These are phyloP conservation scores for Claviceps sp. DNA, from an alignment of 2,329 filamentous ascomycete species.

Conservation along the genomic window DNA sequence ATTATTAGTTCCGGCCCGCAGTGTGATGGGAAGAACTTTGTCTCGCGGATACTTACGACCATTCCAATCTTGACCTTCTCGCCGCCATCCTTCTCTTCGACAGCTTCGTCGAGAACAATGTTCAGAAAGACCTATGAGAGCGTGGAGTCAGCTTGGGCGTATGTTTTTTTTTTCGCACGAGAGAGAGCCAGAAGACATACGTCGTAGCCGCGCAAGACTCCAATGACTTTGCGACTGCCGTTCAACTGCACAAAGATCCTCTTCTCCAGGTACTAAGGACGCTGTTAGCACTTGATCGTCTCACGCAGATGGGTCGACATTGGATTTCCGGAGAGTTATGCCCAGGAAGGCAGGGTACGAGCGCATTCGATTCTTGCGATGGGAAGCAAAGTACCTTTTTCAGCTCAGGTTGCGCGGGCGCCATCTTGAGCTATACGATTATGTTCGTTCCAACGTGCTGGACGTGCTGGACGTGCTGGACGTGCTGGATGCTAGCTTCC, in stretches of 20 bases:
- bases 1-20: not conserved
- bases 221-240: constrained; percentile 93
- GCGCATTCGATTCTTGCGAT: not conserved
- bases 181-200: constrained; percentile 36
- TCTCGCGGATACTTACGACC: constrained; percentile 50
- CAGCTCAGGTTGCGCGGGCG: constrained; percentile 95
- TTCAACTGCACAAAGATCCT: constrained; percentile 95
- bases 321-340: not conserved
- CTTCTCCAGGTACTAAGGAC: constrained; percentile 88
- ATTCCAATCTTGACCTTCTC: constrained; percentile 87
- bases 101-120: constrained; percentile 91
- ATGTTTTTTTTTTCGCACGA: not conserved
- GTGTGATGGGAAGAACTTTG: not conserved
- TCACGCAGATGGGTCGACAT: not conserved
- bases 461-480: too few relatives aligned
- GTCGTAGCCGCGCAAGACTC: constrained; percentile 89
- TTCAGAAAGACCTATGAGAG: constrained; percentile 80
- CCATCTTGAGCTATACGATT: constrained; percentile 51
- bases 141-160: not conserved
- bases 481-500: constrained; percentile 9
- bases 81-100: constrained; percentile 85
- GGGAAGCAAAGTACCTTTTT: constrained; percentile 60
- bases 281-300: constrained; percentile 12
- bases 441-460: constrained; percentile 1
- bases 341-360: not conserved